A percentile compares a stretch with the other conserved stretches of the same genome.
Evolutionary conservation across 768 basidiomycete genomes (phyloP).

Genomic region (Gymnopilus junonius): DNA sequence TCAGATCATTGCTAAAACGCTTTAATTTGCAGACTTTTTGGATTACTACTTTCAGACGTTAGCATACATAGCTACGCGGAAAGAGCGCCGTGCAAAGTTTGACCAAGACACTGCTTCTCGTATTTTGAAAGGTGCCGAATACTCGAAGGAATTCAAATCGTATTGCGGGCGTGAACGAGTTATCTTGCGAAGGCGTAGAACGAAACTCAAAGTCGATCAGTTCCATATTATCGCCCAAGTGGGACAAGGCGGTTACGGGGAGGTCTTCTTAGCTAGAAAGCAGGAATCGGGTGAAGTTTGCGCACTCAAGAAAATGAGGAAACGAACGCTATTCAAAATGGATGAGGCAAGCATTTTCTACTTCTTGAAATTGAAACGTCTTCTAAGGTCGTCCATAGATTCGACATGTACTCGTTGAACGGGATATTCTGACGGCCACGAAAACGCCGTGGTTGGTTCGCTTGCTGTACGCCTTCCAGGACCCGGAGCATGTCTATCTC

Average conservation of each 20-base stretch:
- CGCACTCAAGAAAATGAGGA: conserved; percentile 97
- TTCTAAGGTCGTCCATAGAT: conserved; percentile 52
- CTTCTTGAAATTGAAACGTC: neutral
- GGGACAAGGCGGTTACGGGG: conserved; percentile 98
- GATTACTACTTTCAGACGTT: conserved; percentile 98
- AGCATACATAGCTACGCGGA: conserved; percentile 86
- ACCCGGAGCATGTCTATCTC: conserved; percentile 87
- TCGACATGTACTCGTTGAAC: conserved; percentile 96
- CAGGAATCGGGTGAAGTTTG: conserved; percentile 96
- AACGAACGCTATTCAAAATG: conserved; percentile 96
- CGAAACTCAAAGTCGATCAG: conserved; percentile 91
- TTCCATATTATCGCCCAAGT: conserved; percentile 99
- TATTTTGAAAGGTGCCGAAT: conserved; percentile 56
- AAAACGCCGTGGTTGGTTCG: conserved; percentile 98
- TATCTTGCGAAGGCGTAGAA: conserved; percentile 86
- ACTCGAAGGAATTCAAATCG: conserved; percentile 83
- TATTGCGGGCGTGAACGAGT: conserved; percentile 96
- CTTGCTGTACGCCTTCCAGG: conserved; percentile 96
- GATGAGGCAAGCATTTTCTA: conserved; percentile 70
- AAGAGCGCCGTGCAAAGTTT: conserved; percentile 82
- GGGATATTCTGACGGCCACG: conserved; percentile 96
- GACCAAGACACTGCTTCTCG: conserved; percentile 81
- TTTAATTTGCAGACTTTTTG: conserved; percentile 73
- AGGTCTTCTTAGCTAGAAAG: conserved; percentile 95
- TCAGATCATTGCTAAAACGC: conserved; percentile 4